Base-by-base conservation (phyloP, 257 asterid genomes). In the Striga asiatica region DNA sequence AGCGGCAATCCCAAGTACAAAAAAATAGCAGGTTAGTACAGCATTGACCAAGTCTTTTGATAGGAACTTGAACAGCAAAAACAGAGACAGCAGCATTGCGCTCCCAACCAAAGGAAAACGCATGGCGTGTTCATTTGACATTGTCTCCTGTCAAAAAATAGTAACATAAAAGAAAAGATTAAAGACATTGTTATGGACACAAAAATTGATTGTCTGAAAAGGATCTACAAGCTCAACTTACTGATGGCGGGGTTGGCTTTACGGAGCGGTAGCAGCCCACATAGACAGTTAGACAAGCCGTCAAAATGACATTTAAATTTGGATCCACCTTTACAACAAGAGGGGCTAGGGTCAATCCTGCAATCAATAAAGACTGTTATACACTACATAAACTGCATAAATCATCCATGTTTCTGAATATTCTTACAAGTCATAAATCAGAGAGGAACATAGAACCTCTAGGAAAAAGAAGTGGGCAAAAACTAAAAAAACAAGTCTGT, bases 41-140 rank as follows among this genome's bases (percentile, higher is more conserved):
- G 97, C 95, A 78, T 92, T 92, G 28, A 92, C 99, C 95, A 88
- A 76, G 82, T 92, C 99, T 65, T 92, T 92, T 0, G 99, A 85
- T n/a, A 92, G 71, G 71, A 92, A 88, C 72, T 92, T 92, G 68
- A 92, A 92, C 22, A 92, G 99, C 57, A 92, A 74, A 81, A 92
- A 92, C 66, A 92, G 58, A 25, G 99, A 92, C 76, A 88, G 68
- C 75, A 92, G 79, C 95, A 88, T 77, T 1, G 95, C 99, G 60
- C 99, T 92, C 70, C 97, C 99, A 56, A 92, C 88, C 65, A 92
- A 72, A 16, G 97, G 99, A 53, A 88, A 92, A 32, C 99, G 81
- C 97, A 88, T 88, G 31, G 97, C 99, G 54, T 88, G 99, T 71
- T 88, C 95, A 10, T 76, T 88, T 67, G 97, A 92, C 97, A 92